phyloP scores from a whole-genome alignment of 768 basidiomycete genomes.

The Lentinula sp. region DNA sequence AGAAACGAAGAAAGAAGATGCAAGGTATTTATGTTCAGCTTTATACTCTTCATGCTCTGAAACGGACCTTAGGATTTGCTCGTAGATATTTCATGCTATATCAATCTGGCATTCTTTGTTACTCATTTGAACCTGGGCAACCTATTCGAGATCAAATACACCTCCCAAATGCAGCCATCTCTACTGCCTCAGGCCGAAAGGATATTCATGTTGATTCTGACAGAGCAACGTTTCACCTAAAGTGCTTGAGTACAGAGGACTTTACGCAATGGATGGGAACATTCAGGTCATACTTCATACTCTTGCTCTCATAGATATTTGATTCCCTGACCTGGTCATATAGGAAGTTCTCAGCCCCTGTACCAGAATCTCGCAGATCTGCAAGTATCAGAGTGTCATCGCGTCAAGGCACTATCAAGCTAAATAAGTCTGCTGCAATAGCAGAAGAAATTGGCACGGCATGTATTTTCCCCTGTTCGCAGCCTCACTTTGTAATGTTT shows the following conservation, averaged over 20 bases:
- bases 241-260: constrained; percentile 65
- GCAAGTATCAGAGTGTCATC: constrained; percentile 33
- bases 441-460: constrained; percentile 67
- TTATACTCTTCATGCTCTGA: not conserved
- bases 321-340: not conserved
- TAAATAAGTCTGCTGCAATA: constrained; percentile 43
- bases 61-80: constrained; percentile 58
- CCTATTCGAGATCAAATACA: constrained; percentile 66
- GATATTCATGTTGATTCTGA: constrained; percentile 79
- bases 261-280: constrained; percentile 71
- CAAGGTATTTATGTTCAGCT: constrained; percentile 46
- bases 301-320: not conserved
- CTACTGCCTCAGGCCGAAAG: constrained; percentile 64
- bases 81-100: constrained; percentile 74
- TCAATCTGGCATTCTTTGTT: constrained; percentile 64
- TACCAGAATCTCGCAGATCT: constrained; percentile 37
- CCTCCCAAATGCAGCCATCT: constrained; percentile 68
- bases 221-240: constrained; percentile 77
- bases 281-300: constrained; percentile 47
- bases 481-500: not conserved
- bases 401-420: constrained; percentile 35
- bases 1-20: constrained; percentile 85
- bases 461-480: constrained; percentile 17
- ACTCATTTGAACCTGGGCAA: constrained; percentile 68
- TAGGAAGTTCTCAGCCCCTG: constrained; percentile 60